Base-by-base conservation (phyloP, 2,329 filamentous ascomycete genomes). In the Alternaria triticina region DNA sequence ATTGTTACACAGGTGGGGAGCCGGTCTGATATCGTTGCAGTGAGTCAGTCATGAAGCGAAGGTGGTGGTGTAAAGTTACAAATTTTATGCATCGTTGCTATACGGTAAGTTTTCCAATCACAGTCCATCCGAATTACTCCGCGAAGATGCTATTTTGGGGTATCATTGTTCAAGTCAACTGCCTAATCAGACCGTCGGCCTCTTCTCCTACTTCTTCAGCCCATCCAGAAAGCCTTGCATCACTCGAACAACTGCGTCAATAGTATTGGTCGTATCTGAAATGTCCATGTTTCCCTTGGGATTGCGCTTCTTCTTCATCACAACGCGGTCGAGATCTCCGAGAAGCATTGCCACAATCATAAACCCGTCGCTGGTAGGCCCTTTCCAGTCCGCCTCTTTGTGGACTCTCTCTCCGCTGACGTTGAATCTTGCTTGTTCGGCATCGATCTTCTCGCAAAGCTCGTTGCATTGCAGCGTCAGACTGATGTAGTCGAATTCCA, bases 1-100 rank as follows among this genome's bases (percentile, higher is more conserved):
- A 3, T 59, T 40, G 25, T 50, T 45, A 45, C 23, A 54, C 49
- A 50, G 27, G 60, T 33, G 60, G 60, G 60, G 60, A 62, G 56
- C 60, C 60, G 60, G 30, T 15, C 23, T 40, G 25, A 1, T 25
- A 15, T 15, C 20, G 11, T 5, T 40, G 30, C 20, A 52, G 49
- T 51, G 6, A 9, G 15, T 9, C 17, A 6, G 30, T 20, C 30
- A 40, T 36, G 30, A 36, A 36, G 33, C 13, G 11, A 23, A 23
- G 13, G 1, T 40, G 20, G 20, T 13, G 20, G 20, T 13, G 20
- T 40, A 9, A 1, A 0, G n/a, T 40, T 15, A 40, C 4, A 50
- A 13, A 40, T 10, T 6, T 22, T 15, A 36, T 13, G 17, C 49
- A 23, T 36, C 9, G 1, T 40, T 52, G 13, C 11, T 36, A 15